Evolutionary conservation across 2,329 filamentous ascomycete genomes (phyloP).

Genomic region (Diaporthe longicolla): DNA sequence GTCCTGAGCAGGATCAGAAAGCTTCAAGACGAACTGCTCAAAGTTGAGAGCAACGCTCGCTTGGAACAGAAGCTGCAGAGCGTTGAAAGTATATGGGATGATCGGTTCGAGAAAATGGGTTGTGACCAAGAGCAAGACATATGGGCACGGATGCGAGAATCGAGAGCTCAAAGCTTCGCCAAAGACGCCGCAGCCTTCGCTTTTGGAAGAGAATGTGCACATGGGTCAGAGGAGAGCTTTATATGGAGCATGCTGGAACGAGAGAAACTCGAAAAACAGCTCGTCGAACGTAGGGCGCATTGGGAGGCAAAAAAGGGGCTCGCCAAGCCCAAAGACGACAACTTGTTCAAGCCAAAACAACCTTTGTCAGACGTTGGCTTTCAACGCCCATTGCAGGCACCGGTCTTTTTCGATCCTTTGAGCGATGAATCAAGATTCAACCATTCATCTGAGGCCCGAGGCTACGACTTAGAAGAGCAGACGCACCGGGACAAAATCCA

Average conservation of each 20-base stretch:
- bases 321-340: not conserved
- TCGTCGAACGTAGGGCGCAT: not conserved
- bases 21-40: slow-evolving; percentile 7
- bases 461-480: not conserved
- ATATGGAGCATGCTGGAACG: not conserved
- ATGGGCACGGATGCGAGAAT: not conserved
- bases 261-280: not conserved
- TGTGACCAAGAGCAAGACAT: not conserved
- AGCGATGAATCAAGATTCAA: not conserved
- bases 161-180: not conserved
- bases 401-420: not conserved
- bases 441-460: not conserved
- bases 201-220: not conserved
- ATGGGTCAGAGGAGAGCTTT: not conserved
- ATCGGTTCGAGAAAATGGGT: not conserved
- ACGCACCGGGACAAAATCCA: not conserved
- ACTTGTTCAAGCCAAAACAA: not conserved
- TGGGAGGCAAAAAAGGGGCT: not conserved
- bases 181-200: slow-evolving; percentile 1
- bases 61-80: not conserved
- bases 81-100: not conserved
- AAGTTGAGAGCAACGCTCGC: not conserved
- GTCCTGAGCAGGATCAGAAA: not conserved
- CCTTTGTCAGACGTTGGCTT: not conserved
- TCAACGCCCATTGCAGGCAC: not conserved